Base-by-base conservation (phyloP, 345 rosid species). In the Eucalyptus guilfoylei region DNA sequence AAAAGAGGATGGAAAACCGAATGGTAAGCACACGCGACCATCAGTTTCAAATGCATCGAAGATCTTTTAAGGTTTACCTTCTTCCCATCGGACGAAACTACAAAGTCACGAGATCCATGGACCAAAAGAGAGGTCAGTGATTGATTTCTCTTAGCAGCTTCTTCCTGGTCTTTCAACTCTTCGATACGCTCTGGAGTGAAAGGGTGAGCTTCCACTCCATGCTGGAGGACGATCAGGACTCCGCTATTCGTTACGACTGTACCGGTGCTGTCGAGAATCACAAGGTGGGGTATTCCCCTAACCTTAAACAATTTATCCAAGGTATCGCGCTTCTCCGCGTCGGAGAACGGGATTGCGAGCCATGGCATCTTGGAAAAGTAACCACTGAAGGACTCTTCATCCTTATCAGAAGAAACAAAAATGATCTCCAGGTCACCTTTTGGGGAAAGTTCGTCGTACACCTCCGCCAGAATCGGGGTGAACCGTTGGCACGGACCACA, bases 281-380 rank as follows among this genome's bases (percentile, higher is more conserved):
- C 98, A 4, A 97, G 93, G 89, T 93, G 91, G 49, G 99, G 98
- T 44, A 96, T 95, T 34, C 98, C 99, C 86, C 88, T 92, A 34
- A 94, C 96, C 89, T 93, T 91, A 89, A 95, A 97, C 87, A 93
- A 19, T 87, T 86, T 87, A 60, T 94, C 92, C 90, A 97, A 90
- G 89, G 88, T 89, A 21, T 90, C 91, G 37, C 97, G 95, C 1
- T 92, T 94, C 44, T 89, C 95, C 0, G 94, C 93, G 85, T 97
- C 98, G 37, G 95, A 91, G 81, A 94, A 97, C 3, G 98, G 99
- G 54, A 97, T 91, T 14, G 98, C 96, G 34, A 96, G 97, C 98
- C 99, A 97, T 7, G 98, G 96, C 99, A 97, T 97, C 91, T 93
- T 93, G 23, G 95, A 90, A 91, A 97, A 94, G 89, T 97, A 97